Percentiles rank a stretch among this genome's conserved stretches.
Evolutionary conservation across 164 flowering plant genomes (phyloP).

Genomic region (Liriodendron chinense): DNA sequence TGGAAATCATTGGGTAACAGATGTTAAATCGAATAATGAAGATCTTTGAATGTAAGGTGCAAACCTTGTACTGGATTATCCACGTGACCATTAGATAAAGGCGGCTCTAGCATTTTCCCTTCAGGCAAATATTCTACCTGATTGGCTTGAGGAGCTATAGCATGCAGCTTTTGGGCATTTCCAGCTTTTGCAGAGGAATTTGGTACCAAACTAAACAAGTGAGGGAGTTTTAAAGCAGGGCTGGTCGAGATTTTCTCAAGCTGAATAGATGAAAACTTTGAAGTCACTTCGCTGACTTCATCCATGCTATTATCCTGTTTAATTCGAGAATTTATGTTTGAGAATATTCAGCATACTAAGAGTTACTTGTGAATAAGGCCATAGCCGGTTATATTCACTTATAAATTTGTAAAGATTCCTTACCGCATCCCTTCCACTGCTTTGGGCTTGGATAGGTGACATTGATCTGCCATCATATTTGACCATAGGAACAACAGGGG

Average conservation of each 20-base stretch:
- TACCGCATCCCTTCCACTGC: constrained; percentile 73
- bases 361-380: not conserved
- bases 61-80: constrained; percentile 65
- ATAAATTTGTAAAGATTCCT: constrained; percentile 7
- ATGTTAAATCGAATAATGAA: no score
- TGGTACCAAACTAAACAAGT: constrained; percentile 79
- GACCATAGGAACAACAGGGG: constrained; percentile 43
- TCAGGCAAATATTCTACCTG: constrained; percentile 56
- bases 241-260: constrained; percentile 67
- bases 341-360: not conserved
- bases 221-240: constrained; percentile 88
- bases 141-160: constrained; percentile 37
- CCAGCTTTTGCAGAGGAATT: constrained; percentile 78
- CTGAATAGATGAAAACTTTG: constrained; percentile 68
- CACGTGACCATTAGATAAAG: constrained; percentile 36
- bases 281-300: constrained; percentile 59
- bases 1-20: no score
- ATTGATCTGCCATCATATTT: constrained; percentile 48
- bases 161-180: constrained; percentile 54
- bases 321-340: constrained; percentile 7
- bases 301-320: constrained; percentile 58
- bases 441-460: constrained; percentile 64
- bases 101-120: constrained; percentile 42
- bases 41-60: constrained; percentile 1
- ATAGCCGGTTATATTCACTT: no score